Conservation (phyloP, 805 yeast species). For the Candida sonorensis region DNA sequence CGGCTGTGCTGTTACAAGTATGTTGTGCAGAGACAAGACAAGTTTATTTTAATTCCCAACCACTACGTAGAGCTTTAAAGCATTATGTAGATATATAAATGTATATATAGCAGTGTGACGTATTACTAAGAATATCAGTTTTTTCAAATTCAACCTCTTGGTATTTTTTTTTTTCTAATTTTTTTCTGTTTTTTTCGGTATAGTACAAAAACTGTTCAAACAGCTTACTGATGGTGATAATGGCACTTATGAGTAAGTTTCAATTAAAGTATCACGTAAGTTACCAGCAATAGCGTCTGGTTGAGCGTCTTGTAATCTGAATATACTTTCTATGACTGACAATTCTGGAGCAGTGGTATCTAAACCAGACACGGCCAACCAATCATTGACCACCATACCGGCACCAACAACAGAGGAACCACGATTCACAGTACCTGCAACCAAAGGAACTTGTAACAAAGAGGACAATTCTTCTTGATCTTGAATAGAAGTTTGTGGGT, state of each 20-base stretch:
- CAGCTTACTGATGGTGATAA: no score
- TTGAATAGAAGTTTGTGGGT: conserved; percentile 94
- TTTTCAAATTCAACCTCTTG: no score
- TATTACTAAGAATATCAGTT: no score
- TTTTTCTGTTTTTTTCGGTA: no score
- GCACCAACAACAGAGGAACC: conserved; percentile 98
- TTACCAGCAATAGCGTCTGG: conserved; percentile 81
- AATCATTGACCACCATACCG: conserved; percentile 97
- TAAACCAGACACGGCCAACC: conserved; percentile 94
- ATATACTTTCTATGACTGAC: conserved; percentile 93
- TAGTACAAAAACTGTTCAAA: no score
- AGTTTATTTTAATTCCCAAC: no score
- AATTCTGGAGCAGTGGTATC: conserved; percentile 99
- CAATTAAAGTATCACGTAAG: conserved; percentile 87
- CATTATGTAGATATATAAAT: no score
- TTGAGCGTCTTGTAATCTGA: conserved; percentile 86
- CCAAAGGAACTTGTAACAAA: conserved; percentile 91
- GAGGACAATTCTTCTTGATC: conserved; percentile 98
- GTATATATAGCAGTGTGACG: no score
- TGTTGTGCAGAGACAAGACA: no score
- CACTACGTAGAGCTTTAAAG: no score
- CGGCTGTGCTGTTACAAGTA: no score
- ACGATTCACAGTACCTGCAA: conserved; percentile 97
- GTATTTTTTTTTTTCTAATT: no score
- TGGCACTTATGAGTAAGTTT: conserved; percentile 71